Conservation (phyloP, 306 rosid species). For the Canavalia ensiformis region DNA sequence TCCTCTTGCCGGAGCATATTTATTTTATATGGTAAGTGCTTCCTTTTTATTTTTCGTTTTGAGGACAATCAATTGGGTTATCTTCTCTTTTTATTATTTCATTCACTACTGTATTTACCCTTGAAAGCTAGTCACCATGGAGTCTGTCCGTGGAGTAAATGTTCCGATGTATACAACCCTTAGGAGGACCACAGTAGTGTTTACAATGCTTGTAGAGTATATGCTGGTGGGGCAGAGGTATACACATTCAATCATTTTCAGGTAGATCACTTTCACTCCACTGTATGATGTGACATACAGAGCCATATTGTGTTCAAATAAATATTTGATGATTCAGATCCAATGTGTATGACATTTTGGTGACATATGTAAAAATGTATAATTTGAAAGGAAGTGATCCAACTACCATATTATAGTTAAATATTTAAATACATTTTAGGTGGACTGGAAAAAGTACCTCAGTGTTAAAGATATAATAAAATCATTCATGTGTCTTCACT, state of each 20-base stretch:
- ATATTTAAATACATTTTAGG: not conserved
- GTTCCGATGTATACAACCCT: constrained; percentile 95
- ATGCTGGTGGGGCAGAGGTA: constrained; percentile 73
- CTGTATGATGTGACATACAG: constrained; percentile 28
- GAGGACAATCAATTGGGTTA: not conserved
- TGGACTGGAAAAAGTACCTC: not conserved
- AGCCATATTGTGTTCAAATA: constrained; percentile 36
- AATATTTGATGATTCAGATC: constrained; percentile 31
- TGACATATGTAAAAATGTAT: not conserved
- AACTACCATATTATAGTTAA: not conserved
- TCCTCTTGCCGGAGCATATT: constrained; percentile 81
- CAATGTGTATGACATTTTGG: constrained; percentile 31
- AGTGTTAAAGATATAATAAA: not conserved
- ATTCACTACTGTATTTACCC: constrained; percentile 51
- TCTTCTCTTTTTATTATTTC: constrained; percentile 40
- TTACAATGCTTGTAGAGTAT: constrained; percentile 77
- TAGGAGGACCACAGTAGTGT: constrained; percentile 88
- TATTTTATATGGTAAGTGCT: constrained; percentile 77
- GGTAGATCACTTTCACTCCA: constrained; percentile 59
- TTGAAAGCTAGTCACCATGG: constrained; percentile 87
- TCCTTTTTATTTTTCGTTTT: constrained; percentile 12
- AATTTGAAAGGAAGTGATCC: constrained; percentile 5
- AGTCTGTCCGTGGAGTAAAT: constrained; percentile 92
- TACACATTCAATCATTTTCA: constrained; percentile 68
- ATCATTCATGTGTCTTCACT: not conserved